Conservation (phyloP, 2,329 filamentous ascomycete species). For the Beauveria rudraprayagi region DNA sequence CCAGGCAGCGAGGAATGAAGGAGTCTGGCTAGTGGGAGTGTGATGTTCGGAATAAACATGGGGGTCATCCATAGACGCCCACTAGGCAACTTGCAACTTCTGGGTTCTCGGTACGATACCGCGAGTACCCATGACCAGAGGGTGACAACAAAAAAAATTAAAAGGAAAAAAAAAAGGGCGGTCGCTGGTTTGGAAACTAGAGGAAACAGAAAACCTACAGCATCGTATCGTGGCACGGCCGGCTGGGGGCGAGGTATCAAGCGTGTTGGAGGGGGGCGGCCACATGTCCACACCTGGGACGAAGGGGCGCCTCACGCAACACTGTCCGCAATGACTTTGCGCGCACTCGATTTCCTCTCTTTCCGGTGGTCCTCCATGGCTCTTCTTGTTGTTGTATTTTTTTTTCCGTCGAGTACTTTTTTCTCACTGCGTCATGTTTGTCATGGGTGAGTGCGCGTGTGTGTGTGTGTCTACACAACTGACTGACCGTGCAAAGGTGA, state of each 20-base stretch:
- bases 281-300: constrained; percentile 8
- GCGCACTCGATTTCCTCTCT: not conserved
- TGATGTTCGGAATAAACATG: too few species aligned
- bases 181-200: not conserved
- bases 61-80: not conserved
- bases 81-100: not conserved
- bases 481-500: too few species aligned
- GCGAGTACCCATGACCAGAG: not conserved
- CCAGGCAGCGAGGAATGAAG: too few species aligned
- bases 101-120: not conserved
- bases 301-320: not conserved
- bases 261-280: not conserved
- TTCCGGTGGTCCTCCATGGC: not conserved
- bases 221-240: constrained; percentile 10
- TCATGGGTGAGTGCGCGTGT: not conserved
- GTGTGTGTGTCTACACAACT: too few species aligned
- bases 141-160: not conserved
- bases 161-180: not conserved
- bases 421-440: not conserved
- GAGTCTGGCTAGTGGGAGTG: too few species aligned
- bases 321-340: not conserved
- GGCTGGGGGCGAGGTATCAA: not conserved
- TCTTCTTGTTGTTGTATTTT: not conserved
- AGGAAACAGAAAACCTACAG: constrained; percentile 6
- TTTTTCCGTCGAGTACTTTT: not conserved